A percentile compares a stretch with the other conserved stretches of the same genome.
Conservation (phyloP, 352 stramenopile genomes). For the Pythium aquatile region DNA sequence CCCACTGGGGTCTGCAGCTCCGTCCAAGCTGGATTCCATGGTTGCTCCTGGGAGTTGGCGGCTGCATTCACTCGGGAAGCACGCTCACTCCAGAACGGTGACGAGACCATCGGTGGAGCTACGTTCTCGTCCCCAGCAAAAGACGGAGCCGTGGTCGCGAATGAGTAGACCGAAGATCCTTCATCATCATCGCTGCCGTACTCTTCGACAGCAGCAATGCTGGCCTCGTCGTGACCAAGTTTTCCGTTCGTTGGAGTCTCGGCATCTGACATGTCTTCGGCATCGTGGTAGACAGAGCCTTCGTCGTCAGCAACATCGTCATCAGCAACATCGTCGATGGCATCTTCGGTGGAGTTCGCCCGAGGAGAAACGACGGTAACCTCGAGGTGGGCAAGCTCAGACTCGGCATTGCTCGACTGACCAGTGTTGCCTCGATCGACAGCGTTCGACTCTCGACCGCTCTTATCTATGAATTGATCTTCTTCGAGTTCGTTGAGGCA, state of each 20-base stretch:
- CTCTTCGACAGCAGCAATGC: background rate
- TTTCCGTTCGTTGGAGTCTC: background rate
- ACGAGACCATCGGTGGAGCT: background rate
- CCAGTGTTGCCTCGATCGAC: too few species aligned
- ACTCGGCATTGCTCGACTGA: too few species aligned
- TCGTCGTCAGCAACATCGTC: background rate
- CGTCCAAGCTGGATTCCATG: background rate
- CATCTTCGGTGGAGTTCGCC: background rate
- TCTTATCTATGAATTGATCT: background rate
- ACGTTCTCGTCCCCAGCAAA: background rate
- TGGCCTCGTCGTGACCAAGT: background rate
- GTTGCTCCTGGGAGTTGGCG: background rate
- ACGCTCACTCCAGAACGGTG: background rate
- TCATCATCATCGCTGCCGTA: background rate
- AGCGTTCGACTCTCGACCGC: too few species aligned
- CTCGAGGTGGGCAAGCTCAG: background rate
- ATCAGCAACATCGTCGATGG: background rate
- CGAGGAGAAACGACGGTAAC: background rate
- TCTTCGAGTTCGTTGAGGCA: background rate
- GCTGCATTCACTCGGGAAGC: background rate
- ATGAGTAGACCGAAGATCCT: background rate
- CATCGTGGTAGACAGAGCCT: background rate
- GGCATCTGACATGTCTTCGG: background rate
- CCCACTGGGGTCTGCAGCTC: background rate
- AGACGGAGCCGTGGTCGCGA: background rate